These are phyloP conservation scores for Carnegiea gigantea DNA, from an alignment of 179 eudicot genomes.

Conservation along the genomic window DNA sequence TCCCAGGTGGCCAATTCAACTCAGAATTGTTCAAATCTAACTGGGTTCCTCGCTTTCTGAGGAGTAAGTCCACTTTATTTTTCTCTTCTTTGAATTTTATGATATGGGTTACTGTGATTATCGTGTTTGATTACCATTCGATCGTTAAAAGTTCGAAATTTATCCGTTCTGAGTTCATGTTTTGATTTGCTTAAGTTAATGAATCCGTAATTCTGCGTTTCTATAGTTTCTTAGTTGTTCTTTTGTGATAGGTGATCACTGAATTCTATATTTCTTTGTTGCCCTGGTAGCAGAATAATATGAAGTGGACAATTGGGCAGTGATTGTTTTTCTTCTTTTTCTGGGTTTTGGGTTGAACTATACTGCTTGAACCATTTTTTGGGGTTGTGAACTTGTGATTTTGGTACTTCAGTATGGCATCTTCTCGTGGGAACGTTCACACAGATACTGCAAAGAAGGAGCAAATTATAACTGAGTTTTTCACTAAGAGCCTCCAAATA, in stretches of 20 bases:
- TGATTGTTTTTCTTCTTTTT: slow-evolving; percentile 13
- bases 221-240: slow-evolving; percentile 5
- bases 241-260: slow-evolving; percentile 7
- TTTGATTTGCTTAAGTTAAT: background rate
- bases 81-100: slow-evolving; percentile 4
- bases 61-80: slow-evolving; percentile 24
- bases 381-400: slow-evolving; percentile 6
- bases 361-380: background rate
- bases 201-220: background rate
- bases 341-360: slow-evolving; percentile 9
- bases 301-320: slow-evolving; percentile 21
- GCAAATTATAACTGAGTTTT: slow-evolving; percentile 84
- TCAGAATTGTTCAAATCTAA: slow-evolving; percentile 13
- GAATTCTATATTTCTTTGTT: slow-evolving; percentile 5
- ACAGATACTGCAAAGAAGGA: slow-evolving; percentile 77
- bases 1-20: slow-evolving; percentile 16
- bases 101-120: slow-evolving; percentile 9
- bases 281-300: slow-evolving; percentile 19
- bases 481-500: slow-evolving; percentile 80
- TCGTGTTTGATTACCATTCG: slow-evolving; percentile 2
- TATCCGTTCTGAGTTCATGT: background rate
- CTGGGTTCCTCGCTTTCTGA: slow-evolving; percentile 15
- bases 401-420: slow-evolving; percentile 34
- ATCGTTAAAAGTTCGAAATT: slow-evolving; percentile 2
- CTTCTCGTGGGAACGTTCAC: slow-evolving; percentile 48